Evolutionary conservation across 108 stramenopile species (phyloP).

Genomic region (Mediolabrus comicus): DNA sequence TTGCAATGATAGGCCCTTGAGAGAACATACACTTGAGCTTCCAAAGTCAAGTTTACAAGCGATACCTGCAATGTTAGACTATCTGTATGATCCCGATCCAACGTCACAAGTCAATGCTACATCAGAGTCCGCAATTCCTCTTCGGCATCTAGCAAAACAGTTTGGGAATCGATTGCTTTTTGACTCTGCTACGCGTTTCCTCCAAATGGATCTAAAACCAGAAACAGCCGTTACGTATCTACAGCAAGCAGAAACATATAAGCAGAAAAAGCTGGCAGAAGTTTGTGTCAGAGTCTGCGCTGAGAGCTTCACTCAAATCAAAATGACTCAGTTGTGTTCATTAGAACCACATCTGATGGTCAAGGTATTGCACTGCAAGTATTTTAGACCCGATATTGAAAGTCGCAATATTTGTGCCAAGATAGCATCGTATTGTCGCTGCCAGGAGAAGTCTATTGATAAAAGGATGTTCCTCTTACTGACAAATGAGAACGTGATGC

Average conservation of each 20-base stretch:
- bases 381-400: conserved; percentile 23
- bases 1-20: not conserved
- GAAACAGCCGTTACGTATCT: conserved; percentile 35
- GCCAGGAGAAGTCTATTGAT: conserved; percentile 28
- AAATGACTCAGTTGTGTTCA: conserved; percentile 24
- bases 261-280: conserved; percentile 31
- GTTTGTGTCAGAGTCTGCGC: conserved; percentile 39
- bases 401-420: conserved; percentile 24
- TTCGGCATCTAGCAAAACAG: conserved; percentile 28
- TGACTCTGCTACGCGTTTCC: conserved; percentile 33
- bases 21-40: conserved; percentile 26
- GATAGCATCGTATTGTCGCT: conserved; percentile 46
- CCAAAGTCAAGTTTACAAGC: conserved; percentile 31
- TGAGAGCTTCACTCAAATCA: conserved; percentile 39
- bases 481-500: conserved; percentile 37
- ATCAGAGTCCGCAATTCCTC: conserved; percentile 28
- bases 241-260: conserved; percentile 28
- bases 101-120: conserved; percentile 26
- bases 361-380: conserved; percentile 29
- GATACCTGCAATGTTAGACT: conserved; percentile 36
- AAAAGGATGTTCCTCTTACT: conserved; percentile 10
- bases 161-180: conserved; percentile 35
- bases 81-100: conserved; percentile 22
- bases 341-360: conserved; percentile 31
- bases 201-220: conserved; percentile 31